phyloP scores from a whole-genome alignment of 768 basidiomycete species.

The Leccinum variicolor region DNA sequence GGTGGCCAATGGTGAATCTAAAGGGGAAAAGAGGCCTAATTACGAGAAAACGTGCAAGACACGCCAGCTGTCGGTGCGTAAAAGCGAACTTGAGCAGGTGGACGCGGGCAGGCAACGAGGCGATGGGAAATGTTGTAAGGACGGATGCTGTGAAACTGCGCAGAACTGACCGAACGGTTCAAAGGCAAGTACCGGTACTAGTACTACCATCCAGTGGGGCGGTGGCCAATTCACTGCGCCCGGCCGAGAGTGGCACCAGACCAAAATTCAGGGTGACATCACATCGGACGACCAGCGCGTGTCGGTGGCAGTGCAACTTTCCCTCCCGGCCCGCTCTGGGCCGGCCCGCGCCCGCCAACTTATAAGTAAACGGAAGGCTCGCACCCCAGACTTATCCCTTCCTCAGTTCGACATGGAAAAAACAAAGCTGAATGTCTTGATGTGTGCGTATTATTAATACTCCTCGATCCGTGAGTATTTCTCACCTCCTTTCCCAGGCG shows the following conservation, averaged over 20 bases:
- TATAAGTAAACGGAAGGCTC: not conserved
- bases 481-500: conserved; percentile 35
- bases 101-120: conserved; percentile 6
- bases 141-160: conserved; percentile 12
- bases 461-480: not conserved
- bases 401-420: conserved; percentile 37
- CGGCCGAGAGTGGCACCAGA: not conserved
- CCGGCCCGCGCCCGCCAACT: conserved; percentile 3
- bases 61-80: conserved; percentile 24
- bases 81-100: conserved; percentile 10
- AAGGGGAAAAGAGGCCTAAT: conserved; percentile 26
- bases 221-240: not conserved
- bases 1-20: conserved; percentile 30
- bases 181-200: not conserved
- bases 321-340: not conserved
- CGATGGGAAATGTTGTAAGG: not conserved
- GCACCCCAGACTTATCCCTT: not conserved
- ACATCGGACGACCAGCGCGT: conserved; percentile 19
- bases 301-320: conserved; percentile 20
- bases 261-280: conserved; percentile 27
- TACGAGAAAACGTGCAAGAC: conserved; percentile 33
- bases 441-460: conserved; percentile 53
- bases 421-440: conserved; percentile 64
- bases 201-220: not conserved
- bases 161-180: not conserved